Percentiles rank a stretch among this genome's conserved stretches.
Conservation (phyloP, 1,284 basidiomycete species). For the Microbotryum silenes-acaulis region DNA sequence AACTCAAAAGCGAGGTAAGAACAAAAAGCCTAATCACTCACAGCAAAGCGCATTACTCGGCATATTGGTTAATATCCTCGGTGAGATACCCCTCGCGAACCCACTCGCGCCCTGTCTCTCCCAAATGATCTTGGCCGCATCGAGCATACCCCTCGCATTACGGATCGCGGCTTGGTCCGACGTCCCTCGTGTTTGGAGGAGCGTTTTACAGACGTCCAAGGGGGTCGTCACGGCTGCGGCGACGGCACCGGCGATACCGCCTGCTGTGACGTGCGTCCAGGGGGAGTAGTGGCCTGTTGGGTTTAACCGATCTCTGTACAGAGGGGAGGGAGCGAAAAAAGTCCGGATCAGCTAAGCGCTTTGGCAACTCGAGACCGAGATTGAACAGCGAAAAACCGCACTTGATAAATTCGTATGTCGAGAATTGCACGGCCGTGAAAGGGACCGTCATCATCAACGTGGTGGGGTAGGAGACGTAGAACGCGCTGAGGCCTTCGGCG, state of each 20-base stretch:
- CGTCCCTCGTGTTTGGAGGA: conserved; percentile 87
- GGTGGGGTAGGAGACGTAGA: conserved; percentile 98
- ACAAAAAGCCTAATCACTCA: conserved; percentile 11
- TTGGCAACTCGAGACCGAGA: not conserved
- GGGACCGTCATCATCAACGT: conserved; percentile 95
- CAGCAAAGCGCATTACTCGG: conserved; percentile 96
- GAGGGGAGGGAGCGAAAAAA: not conserved
- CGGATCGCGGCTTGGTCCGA: conserved; percentile 75
- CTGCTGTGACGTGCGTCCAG: conserved; percentile 78
- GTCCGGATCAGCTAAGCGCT: not conserved
- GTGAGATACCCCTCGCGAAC: conserved; percentile 78
- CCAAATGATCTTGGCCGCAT: conserved; percentile 86
- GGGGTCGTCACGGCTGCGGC: conserved; percentile 95
- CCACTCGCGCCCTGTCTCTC: conserved; percentile 74
- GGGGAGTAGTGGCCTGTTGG: conserved; percentile 83
- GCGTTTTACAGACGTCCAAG: conserved; percentile 96
- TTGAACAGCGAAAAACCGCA: not conserved
- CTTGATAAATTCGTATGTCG: conserved; percentile 92
- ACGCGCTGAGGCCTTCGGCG: conserved; percentile 79
- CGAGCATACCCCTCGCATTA: conserved; percentile 71
- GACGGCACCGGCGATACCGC: conserved; percentile 85
- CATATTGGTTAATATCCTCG: conserved; percentile 89
- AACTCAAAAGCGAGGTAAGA: not conserved
- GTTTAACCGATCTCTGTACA: conserved; percentile 58
- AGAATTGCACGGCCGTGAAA: conserved; percentile 96